Evolutionary conservation across 2,329 filamentous ascomycete genomes (phyloP), one percentile per base, ranked within the genome.

Genomic region (Tolypocladium tundrense): DNA sequence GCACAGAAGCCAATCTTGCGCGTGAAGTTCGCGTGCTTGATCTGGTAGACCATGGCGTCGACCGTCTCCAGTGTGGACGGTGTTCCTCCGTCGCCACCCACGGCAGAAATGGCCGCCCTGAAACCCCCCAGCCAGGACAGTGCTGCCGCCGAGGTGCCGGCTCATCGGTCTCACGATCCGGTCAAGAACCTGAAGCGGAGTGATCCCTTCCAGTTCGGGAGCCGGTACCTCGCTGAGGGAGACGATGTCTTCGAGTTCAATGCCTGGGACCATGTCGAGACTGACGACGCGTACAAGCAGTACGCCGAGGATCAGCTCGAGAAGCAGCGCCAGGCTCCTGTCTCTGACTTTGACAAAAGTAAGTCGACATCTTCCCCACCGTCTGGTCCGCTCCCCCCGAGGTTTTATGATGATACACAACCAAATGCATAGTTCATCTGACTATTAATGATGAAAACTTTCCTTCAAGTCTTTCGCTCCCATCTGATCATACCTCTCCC

Each of bases 181-280:
- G 68, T 76, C 62, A 75, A 87, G 72, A 94, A 91, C 72, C 79
- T 88, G 75, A 97, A 97, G 77, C 84, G 91, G 66, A 89, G 78
- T 69, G 91, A 97, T 69, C 94, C 94, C 21, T 99, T 97, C 73
- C 88, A 95, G 73, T 99, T 99, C 72, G 94, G 94, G 60, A 94
- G 90, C 53, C 90, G 93, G 60, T 89, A 83, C 68, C 84, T 99
- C 55, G 85, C 88, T 67, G 81, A 93, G 71, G 84, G 86, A 69
- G 92, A 96, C 75, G 82, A 97, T 70, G 90, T 96, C 67, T 99
- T 93, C 75, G 88, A 95, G 72, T 96, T 94, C 83, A 99, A 99
- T 73, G 94, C 94, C 42, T 99, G 94, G 94, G 94, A 99, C 72
- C 93, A 99, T 71, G 94, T 97, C 70, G 88, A 93, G 74, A 91